Evolutionary conservation across 768 basidiomycete genomes (phyloP).

Genomic region (Pisolithus marmoratus): DNA sequence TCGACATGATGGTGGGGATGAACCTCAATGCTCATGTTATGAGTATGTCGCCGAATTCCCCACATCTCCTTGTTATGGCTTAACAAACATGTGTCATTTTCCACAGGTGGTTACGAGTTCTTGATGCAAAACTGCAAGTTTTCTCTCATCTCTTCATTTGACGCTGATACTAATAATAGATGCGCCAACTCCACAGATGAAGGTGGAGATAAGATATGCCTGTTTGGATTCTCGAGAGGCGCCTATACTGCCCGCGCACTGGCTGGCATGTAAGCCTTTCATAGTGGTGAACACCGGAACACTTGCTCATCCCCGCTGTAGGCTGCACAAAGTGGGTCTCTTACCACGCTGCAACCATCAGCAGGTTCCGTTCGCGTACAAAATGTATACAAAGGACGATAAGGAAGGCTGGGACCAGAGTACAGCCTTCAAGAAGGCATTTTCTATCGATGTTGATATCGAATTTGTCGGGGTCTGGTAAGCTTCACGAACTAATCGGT

Average conservation of each 20-base stretch:
- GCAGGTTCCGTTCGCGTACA: conserved; percentile 68
- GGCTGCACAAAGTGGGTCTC: conserved; percentile 67
- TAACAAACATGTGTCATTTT: background rate
- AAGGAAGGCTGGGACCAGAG: conserved; percentile 57
- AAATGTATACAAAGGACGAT: conserved; percentile 60
- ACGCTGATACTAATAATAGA: background rate
- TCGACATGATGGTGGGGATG: conserved; percentile 57
- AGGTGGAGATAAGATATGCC: conserved; percentile 66
- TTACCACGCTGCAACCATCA: conserved; percentile 67
- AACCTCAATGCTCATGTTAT: conserved; percentile 70
- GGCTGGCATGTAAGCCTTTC: conserved; percentile 53
- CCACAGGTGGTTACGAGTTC: conserved; percentile 65
- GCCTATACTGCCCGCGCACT: conserved; percentile 70
- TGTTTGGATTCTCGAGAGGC: conserved; percentile 79
- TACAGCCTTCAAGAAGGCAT: conserved; percentile 65
- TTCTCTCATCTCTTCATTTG: background rate
- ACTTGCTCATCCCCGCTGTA: conserved; percentile 10
- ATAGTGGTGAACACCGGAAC: background rate
- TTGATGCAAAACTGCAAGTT: conserved; percentile 69
- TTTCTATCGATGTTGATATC: conserved; percentile 68
- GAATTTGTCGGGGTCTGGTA: conserved; percentile 75
- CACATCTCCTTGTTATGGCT: background rate
- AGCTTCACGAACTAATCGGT: conserved; percentile 5
- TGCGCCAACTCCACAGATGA: conserved; percentile 36
- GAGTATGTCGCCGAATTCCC: conserved; percentile 35